Conservation (phyloP, 2,329 filamentous ascomycete genomes). For the Cercospora zeina region DNA sequence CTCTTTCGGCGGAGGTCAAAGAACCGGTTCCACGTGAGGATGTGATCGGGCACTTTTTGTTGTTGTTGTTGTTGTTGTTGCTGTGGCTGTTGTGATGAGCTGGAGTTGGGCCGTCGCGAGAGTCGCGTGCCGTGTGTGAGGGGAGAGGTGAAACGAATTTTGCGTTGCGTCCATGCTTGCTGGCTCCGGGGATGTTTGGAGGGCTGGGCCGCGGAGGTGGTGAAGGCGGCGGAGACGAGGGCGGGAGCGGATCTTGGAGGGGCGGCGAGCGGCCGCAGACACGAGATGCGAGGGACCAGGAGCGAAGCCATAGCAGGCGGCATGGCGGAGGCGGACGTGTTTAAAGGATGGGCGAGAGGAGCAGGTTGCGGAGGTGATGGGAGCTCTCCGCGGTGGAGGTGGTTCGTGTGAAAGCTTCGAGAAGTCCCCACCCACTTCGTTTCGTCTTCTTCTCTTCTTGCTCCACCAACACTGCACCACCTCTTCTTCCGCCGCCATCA, state of each 20-base stretch:
- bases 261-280: conserved; percentile 6
- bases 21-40: conserved; percentile 78
- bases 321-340: not conserved
- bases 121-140: conserved; percentile 2
- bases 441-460: too few species aligned
- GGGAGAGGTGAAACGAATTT: not conserved
- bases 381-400: conserved; percentile 1
- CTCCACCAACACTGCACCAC: not conserved
- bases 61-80: not conserved
- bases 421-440: not conserved
- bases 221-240: conserved; percentile 9
- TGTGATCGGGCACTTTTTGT: conserved; percentile 19
- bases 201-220: conserved; percentile 7
- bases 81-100: not conserved
- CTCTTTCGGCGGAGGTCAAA: conserved; percentile 86
- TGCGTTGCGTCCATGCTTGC: not conserved
- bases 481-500: not conserved
- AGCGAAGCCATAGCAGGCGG: conserved; percentile 12
- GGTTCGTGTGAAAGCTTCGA: not conserved
- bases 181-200: not conserved
- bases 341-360: not conserved
- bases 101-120: conserved; percentile 2
- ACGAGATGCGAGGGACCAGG: conserved; percentile 2
- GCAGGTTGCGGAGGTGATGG: not conserved
- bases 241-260: not conserved